Percentiles rank a stretch among this genome's conserved stretches.
These are phyloP conservation scores for Fusarium sp. DNA, from an alignment of 2,329 filamentous ascomycete species.

Conservation along the genomic window DNA sequence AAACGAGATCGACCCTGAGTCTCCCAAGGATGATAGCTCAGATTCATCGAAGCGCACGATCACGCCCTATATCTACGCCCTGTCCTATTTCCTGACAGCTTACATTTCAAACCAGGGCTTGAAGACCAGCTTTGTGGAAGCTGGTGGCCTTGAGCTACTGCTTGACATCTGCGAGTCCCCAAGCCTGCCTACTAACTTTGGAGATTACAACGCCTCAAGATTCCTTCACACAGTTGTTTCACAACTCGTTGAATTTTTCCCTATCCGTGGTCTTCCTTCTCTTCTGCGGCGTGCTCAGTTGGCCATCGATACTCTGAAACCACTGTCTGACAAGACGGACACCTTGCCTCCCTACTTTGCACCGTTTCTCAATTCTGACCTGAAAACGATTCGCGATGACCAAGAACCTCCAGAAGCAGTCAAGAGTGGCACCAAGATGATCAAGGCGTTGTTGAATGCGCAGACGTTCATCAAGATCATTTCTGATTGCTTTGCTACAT, in stretches of 20 bases:
- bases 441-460: slow-evolving; percentile 82
- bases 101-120: slow-evolving; percentile 82
- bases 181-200: slow-evolving; percentile 74
- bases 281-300: slow-evolving; percentile 80
- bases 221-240: slow-evolving; percentile 81
- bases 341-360: slow-evolving; percentile 77
- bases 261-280: slow-evolving; percentile 84
- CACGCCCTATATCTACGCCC: slow-evolving; percentile 79
- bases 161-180: slow-evolving; percentile 87
- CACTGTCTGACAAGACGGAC: slow-evolving; percentile 68
- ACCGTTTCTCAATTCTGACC: slow-evolving; percentile 68
- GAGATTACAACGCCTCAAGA: slow-evolving; percentile 74
- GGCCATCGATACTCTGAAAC: slow-evolving; percentile 75
- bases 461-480: slow-evolving; percentile 83
- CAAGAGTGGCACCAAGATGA: slow-evolving; percentile 77
- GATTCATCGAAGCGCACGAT: slow-evolving; percentile 57
- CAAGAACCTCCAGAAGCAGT: slow-evolving; percentile 57
- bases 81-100: slow-evolving; percentile 79
- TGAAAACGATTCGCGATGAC: slow-evolving; percentile 52
- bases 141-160: slow-evolving; percentile 84
- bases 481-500: slow-evolving; percentile 78
- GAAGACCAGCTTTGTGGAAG: slow-evolving; percentile 79
- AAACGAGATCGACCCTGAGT: slow-evolving; percentile 28
- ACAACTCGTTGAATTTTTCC: slow-evolving; percentile 82
- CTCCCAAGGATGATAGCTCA: slow-evolving; percentile 30